A percentile compares a stretch with the other conserved stretches of the same genome.
Evolutionary conservation across 768 basidiomycete species (phyloP).

Genomic region (Podaxis sp.): DNA sequence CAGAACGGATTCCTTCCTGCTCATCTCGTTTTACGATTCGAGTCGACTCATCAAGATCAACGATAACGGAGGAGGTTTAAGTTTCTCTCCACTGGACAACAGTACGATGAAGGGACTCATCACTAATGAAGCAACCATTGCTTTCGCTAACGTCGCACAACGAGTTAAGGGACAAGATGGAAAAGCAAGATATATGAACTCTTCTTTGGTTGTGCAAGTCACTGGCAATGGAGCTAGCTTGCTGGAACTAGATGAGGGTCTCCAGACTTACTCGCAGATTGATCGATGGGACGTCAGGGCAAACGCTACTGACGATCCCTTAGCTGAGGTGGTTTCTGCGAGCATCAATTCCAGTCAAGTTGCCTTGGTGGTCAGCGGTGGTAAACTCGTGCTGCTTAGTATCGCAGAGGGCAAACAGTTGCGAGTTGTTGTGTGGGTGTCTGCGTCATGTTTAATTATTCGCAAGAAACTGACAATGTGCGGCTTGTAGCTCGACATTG

Average conservation of each 20-base stretch:
- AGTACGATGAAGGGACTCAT: constrained; percentile 42
- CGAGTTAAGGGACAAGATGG: constrained; percentile 29
- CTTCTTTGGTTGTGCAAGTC: constrained; percentile 70
- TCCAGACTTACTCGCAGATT: constrained; percentile 41
- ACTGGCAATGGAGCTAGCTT: constrained; percentile 56
- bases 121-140: constrained; percentile 55
- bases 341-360: constrained; percentile 70
- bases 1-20: constrained; percentile 55
- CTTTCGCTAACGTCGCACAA: constrained; percentile 55
- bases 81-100: constrained; percentile 38
- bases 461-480: not conserved
- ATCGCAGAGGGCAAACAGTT: constrained; percentile 37
- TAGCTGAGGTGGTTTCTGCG: constrained; percentile 60
- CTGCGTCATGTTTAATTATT: not conserved
- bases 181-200: constrained; percentile 38
- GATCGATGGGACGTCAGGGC: constrained; percentile 34
- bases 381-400: constrained; percentile 51
- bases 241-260: constrained; percentile 50
- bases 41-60: constrained; percentile 55
- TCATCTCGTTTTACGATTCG: constrained; percentile 58
- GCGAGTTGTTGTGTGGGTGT: constrained; percentile 20
- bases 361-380: constrained; percentile 56
- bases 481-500: not conserved
- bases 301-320: constrained; percentile 15
- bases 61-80: constrained; percentile 38